Conservation (phyloP, 495 filamentous ascomycete genomes). For the Tuber aestivum region DNA sequence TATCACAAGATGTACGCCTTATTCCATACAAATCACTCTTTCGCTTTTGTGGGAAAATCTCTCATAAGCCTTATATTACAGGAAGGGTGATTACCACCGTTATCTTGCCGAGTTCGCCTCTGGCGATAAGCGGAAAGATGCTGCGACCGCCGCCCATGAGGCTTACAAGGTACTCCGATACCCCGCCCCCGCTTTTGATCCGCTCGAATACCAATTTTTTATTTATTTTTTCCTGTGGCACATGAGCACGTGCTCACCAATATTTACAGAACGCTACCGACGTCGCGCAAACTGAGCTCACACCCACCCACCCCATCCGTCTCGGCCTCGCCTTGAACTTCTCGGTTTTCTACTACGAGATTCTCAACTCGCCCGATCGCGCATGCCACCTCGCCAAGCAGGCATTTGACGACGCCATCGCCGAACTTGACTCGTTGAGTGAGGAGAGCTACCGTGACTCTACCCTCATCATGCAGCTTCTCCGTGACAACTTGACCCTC, state of each 20-base stretch:
- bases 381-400: conserved; percentile 99
- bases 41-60: conserved; percentile 12
- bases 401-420: conserved; percentile 98
- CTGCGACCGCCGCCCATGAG: conserved; percentile 93
- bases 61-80: conserved; percentile 46
- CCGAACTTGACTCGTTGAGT: conserved; percentile 95
- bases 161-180: conserved; percentile 80
- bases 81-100: conserved; percentile 99
- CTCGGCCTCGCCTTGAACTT: conserved; percentile 98
- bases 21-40: conserved; percentile 6
- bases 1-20: conserved; percentile 98
- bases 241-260: conserved; percentile 27
- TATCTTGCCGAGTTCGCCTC: conserved; percentile 98
- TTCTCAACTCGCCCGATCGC: conserved; percentile 96
- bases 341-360: conserved; percentile 99
- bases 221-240: conserved; percentile 13
- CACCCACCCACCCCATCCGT: conserved; percentile 96
- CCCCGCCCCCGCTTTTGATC: conserved; percentile 17
- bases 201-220: conserved; percentile 14
- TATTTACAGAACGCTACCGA: conserved; percentile 83
- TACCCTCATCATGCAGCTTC: conserved; percentile 99
- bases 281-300: conserved; percentile 93
- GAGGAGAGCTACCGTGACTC: conserved; percentile 99
- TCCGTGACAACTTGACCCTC: conserved; percentile 97
- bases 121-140: conserved; percentile 96